Percentiles rank a stretch among this genome's conserved stretches.
Conservation (phyloP, 176 grass and related monocot genomes). For the Metroxylon sagu region DNA sequence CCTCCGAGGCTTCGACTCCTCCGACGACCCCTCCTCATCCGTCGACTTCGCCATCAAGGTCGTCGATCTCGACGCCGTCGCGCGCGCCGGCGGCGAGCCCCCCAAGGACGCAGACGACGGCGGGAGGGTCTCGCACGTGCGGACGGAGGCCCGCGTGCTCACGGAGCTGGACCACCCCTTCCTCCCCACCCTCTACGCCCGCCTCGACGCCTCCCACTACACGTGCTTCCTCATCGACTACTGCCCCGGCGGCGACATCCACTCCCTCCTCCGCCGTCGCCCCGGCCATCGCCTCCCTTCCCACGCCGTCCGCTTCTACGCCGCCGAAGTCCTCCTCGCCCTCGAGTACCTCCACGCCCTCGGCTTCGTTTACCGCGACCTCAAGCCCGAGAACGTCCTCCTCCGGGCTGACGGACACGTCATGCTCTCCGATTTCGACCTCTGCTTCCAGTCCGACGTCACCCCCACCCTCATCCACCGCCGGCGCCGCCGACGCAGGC, state of each 20-base stretch:
- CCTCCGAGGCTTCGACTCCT: neutral
- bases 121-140: neutral
- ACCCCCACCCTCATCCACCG: neutral
- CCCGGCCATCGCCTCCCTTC: neutral
- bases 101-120: neutral
- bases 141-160: neutral
- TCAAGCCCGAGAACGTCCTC: constrained; percentile 11
- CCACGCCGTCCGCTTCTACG: neutral
- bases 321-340: constrained; percentile 3
- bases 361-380: constrained; percentile 8
- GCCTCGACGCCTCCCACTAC: constrained; percentile 7
- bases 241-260: constrained; percentile 3
- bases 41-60: constrained; percentile 2
- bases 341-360: constrained; percentile 12
- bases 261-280: constrained; percentile 1
- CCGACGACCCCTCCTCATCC: neutral
- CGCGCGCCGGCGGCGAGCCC: neutral
- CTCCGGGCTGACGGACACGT: constrained; percentile 4
- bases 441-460: constrained; percentile 3
- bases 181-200: neutral
- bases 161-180: constrained; percentile 1
- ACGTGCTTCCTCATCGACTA: constrained; percentile 15
- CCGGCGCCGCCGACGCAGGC: neutral
- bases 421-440: constrained; percentile 12
- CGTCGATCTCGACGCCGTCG: neutral